These are phyloP conservation scores for Moricandia moricandioides DNA, from an alignment of 345 rosid species.

Conservation along the genomic window DNA sequence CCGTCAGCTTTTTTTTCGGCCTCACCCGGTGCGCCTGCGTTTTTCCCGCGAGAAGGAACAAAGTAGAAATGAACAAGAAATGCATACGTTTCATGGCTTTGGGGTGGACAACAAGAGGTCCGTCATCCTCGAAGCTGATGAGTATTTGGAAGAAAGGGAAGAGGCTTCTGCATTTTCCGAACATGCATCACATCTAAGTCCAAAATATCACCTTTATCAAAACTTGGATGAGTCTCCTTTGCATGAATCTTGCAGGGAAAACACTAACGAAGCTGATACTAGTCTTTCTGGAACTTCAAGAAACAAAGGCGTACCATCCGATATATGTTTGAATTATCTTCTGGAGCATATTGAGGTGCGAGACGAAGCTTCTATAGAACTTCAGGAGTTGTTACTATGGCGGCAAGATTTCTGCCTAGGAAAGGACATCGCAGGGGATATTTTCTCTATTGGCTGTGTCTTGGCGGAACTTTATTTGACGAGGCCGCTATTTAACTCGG, in stretches of 20 bases:
- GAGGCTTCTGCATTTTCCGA: conserved; percentile 72
- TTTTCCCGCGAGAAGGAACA: conserved; percentile 36
- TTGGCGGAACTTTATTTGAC: conserved; percentile 74
- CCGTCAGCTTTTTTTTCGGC: conserved; percentile 72
- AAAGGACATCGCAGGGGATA: conserved; percentile 56
- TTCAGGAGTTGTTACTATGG: conserved; percentile 73
- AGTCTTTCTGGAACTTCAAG: conserved; percentile 39
- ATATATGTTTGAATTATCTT: conserved; percentile 57
- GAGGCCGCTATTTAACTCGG: conserved; percentile 73
- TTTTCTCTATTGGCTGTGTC: conserved; percentile 82
- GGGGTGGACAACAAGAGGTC: conserved; percentile 42
- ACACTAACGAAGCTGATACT: conserved; percentile 29
- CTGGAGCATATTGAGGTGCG: conserved; percentile 64
- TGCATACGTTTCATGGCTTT: conserved; percentile 38
- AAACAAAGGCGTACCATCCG: conserved; percentile 35
- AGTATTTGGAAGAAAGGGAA: conserved; percentile 59
- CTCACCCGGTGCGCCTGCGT: conserved; percentile 67
- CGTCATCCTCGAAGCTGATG: conserved; percentile 48
- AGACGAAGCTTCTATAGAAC: conserved; percentile 51
- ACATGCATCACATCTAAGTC: conserved; percentile 66
- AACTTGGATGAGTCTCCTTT: conserved; percentile 28
- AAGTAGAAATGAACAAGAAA: conserved; percentile 34
- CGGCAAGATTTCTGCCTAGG: conserved; percentile 46
- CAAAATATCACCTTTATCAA: conserved; percentile 45
- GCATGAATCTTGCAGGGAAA: conserved; percentile 38